phyloP scores from a whole-genome alignment of 1,284 basidiomycete genomes.

The Lignosus rhinocerotis region DNA sequence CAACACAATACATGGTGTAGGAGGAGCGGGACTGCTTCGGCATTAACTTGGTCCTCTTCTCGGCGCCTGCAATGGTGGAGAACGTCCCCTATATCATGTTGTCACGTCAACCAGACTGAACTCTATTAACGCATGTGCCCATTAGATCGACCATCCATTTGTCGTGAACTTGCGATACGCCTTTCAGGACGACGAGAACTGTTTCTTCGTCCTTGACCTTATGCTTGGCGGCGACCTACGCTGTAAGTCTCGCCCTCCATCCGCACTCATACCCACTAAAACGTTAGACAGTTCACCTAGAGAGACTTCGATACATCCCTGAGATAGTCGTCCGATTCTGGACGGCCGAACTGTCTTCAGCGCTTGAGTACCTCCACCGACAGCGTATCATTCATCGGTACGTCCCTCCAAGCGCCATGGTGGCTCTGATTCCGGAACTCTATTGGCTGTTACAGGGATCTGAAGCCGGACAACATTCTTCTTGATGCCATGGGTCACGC shows the following conservation, averaged over 20 bases:
- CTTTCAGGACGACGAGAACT: conserved; percentile 99
- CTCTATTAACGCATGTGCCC: not conserved
- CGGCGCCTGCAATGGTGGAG: too few species aligned
- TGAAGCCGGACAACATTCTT: conserved; percentile 98
- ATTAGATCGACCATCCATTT: conserved; percentile 92
- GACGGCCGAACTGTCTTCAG: conserved; percentile 87
- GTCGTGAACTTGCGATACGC: conserved; percentile 97
- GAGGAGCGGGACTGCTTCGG: too few species aligned
- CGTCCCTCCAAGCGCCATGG: conserved; percentile 29
- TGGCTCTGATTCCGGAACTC: not conserved
- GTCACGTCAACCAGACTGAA: not conserved
- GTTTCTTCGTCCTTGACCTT: conserved; percentile 97
- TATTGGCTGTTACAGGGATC: conserved; percentile 57
- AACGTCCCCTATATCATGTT: not conserved
- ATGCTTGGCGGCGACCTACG: conserved; percentile 98
- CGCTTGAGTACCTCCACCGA: conserved; percentile 89
- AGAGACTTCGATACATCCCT: conserved; percentile 79
- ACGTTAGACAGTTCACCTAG: conserved; percentile 78
- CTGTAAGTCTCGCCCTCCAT: conserved; percentile 57
- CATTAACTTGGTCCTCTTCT: too few species aligned
- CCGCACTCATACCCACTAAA: conserved; percentile 9
- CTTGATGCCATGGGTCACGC: conserved; percentile 95
- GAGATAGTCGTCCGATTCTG: conserved; percentile 91
- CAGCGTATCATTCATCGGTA: conserved; percentile 94
- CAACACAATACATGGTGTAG: too few species aligned